These are phyloP conservation scores for Hymenoscyphus linearis DNA, from an alignment of 2,329 filamentous ascomycete species.

Conservation along the genomic window DNA sequence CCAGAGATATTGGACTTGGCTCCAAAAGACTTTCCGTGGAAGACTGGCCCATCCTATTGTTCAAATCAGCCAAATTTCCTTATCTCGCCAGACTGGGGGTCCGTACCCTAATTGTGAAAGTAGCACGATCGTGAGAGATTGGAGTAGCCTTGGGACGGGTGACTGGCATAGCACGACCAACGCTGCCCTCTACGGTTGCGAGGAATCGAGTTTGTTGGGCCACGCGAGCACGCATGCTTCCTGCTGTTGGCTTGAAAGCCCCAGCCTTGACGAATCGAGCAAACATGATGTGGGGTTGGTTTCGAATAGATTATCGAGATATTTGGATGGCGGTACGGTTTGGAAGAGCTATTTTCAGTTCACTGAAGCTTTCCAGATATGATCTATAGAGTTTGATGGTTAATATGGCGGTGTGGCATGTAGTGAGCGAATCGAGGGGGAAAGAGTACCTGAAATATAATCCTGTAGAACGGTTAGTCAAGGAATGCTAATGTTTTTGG, in stretches of 20 bases:
- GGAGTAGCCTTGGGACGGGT: constrained; percentile 57
- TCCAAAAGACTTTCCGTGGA: constrained; percentile 93
- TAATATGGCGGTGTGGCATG: constrained; percentile 24
- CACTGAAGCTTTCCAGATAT: constrained; percentile 40
- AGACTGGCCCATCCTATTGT: constrained; percentile 80
- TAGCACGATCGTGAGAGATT: constrained; percentile 71
- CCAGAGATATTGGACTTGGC: constrained; percentile 95
- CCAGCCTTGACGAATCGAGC: constrained; percentile 53
- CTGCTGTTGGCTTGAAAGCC: constrained; percentile 35
- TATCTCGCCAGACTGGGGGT: not conserved
- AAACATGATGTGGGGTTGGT: constrained; percentile 47
- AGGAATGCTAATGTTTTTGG: constrained; percentile 10
- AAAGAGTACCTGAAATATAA: constrained; percentile 63
- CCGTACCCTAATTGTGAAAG: constrained; percentile 84
- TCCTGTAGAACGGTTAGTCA: constrained; percentile 51
- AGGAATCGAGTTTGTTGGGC: constrained; percentile 44
- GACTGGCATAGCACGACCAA: constrained; percentile 61
- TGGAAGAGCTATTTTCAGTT: constrained; percentile 33
- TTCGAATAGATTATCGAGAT: constrained; percentile 15
- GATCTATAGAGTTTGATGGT: constrained; percentile 30
- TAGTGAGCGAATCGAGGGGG: not conserved
- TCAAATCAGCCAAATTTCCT: constrained; percentile 27
- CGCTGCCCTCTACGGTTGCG: constrained; percentile 64
- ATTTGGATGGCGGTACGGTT: constrained; percentile 15
- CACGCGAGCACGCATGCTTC: constrained; percentile 27